Conservation (phyloP, 2,329 filamentous ascomycete species). For the Niveomyces coronatus region DNA sequence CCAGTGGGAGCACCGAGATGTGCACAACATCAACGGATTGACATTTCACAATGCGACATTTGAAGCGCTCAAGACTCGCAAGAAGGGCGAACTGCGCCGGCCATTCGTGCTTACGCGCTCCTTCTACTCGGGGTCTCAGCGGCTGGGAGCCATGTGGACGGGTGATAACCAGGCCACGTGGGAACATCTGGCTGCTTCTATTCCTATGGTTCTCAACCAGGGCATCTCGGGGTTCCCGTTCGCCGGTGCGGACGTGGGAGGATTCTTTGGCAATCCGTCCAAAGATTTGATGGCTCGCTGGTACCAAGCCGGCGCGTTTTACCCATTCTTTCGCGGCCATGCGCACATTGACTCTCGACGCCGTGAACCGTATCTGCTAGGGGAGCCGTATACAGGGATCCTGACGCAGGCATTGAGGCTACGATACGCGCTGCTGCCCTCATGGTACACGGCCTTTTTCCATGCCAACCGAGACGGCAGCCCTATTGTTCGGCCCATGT, state of each 20-base stretch:
- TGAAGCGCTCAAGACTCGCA: slow-evolving; percentile 71
- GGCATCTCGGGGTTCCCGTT: slow-evolving; percentile 92
- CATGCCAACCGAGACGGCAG: slow-evolving; percentile 73
- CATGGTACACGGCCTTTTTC: slow-evolving; percentile 97
- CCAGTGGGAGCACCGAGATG: slow-evolving; percentile 91
- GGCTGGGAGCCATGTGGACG: slow-evolving; percentile 94
- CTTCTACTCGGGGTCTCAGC: slow-evolving; percentile 85
- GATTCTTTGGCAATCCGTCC: slow-evolving; percentile 95
- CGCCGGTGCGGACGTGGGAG: slow-evolving; percentile 87
- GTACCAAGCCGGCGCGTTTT: slow-evolving; percentile 96
- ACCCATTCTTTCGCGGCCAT: slow-evolving; percentile 95
- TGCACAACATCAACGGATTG: slow-evolving; percentile 93
- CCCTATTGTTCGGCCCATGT: slow-evolving; percentile 85
- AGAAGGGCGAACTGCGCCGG: slow-evolving; percentile 73
- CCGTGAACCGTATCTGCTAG: slow-evolving; percentile 81
- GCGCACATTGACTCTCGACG: slow-evolving; percentile 94
- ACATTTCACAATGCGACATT: slow-evolving; percentile 94
- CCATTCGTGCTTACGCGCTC: slow-evolving; percentile 90
- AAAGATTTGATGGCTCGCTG: slow-evolving; percentile 86
- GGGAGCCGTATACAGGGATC: slow-evolving; percentile 76
- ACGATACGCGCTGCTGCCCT: slow-evolving; percentile 78
- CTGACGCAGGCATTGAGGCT: slow-evolving; percentile 81
- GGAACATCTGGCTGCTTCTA: slow-evolving; percentile 78
- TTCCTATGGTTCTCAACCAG: slow-evolving; percentile 90
- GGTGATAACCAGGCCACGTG: slow-evolving; percentile 93